Evolutionary conservation across 2,329 filamentous ascomycete genomes (phyloP), one percentile per base, ranked within the genome.

Genomic region (Arthrocladium fulminans): DNA sequence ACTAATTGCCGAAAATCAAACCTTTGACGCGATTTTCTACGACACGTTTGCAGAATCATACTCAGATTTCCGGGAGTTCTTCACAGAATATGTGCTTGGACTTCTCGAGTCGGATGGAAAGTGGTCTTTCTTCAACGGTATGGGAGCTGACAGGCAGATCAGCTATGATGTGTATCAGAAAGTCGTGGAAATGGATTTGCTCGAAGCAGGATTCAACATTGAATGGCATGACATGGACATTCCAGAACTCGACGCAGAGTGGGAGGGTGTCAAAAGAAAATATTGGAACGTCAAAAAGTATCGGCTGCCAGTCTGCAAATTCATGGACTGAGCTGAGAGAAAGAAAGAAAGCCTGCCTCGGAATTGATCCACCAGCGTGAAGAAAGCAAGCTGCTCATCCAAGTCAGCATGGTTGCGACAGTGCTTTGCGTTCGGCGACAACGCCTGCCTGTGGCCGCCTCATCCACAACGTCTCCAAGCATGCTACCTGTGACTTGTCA

Each of bases 11-110:
- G 69, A 79, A 34, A 84, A 84, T 8, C 76, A 84, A 59, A 70
- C 80, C 10, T 89, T 90, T 61, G 86, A 94, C 62, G 86, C 84
- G 23, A 87, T 98, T 57, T 98, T 97, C 71, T 97, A 96, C 61
- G 92, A 98, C 63, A 98, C 92, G 0, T 97, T 97, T 65, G 92
- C 88, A 5, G 92, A 98, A 68, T 86, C 92, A 54, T 98, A 97
- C 67, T 73, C 74, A 2, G 86, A 90, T 63, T 79, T 97, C 23
- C 83, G 84, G 40, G 74, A 81, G 51, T 96, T 97, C 70, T 95
- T 97, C 64, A 83, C 78, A 2, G 92, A 97, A 64, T 81, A 84
- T 58, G 82, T 97, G 9, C 86, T 92, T 25, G 83, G 80, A 0
- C 66, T 97, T 47, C 70, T 98, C 39, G 82, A 86, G 56, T 72